A percentile compares a stretch with the other conserved stretches of the same genome.
Conservation (phyloP, 177 flowering plant genomes). For the Vitis hybrid region DNA sequence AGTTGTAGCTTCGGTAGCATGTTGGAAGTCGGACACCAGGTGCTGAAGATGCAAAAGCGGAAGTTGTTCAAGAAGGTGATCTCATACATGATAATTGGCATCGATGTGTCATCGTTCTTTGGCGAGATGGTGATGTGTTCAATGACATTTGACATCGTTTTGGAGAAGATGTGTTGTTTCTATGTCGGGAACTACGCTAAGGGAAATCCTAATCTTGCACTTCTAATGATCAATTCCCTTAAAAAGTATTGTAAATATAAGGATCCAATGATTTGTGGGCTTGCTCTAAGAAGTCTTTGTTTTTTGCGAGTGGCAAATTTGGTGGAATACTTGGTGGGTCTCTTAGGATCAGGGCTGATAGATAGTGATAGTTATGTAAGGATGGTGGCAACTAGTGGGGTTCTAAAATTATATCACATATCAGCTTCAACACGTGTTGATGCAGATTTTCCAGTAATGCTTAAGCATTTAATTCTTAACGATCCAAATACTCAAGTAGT, state of each 20-base stretch:
- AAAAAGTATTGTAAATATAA: constrained; percentile 92
- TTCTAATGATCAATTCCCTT: constrained; percentile 91
- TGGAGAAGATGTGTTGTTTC: constrained; percentile 96
- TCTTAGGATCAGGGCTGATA: constrained; percentile 78
- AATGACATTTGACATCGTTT: constrained; percentile 87
- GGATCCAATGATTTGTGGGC: constrained; percentile 98
- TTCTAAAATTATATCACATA: constrained; percentile 88
- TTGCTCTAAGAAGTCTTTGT: constrained; percentile 89
- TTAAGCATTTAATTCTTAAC: constrained; percentile 80
- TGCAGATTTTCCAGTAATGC: constrained; percentile 75
- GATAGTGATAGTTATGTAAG: constrained; percentile 87
- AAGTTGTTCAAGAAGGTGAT: constrained; percentile 96
- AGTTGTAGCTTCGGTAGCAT: constrained; percentile 81
- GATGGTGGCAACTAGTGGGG: constrained; percentile 83
- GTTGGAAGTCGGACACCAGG: constrained; percentile 96
- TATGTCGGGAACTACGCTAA: constrained; percentile 97
- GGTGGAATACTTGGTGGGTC: constrained; percentile 98
- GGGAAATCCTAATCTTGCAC: constrained; percentile 91
- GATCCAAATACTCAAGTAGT: constrained; percentile 85
- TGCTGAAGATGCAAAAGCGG: constrained; percentile 74
- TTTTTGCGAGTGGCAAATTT: constrained; percentile 78
- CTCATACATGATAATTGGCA: constrained; percentile 93
- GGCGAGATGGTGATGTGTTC: constrained; percentile 99
- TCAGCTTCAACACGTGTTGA: constrained; percentile 80
- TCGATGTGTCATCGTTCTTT: constrained; percentile 91